These are phyloP conservation scores for Colletotrichum endophyticum DNA, from an alignment of 2,329 filamentous ascomycete species.

Conservation along the genomic window DNA sequence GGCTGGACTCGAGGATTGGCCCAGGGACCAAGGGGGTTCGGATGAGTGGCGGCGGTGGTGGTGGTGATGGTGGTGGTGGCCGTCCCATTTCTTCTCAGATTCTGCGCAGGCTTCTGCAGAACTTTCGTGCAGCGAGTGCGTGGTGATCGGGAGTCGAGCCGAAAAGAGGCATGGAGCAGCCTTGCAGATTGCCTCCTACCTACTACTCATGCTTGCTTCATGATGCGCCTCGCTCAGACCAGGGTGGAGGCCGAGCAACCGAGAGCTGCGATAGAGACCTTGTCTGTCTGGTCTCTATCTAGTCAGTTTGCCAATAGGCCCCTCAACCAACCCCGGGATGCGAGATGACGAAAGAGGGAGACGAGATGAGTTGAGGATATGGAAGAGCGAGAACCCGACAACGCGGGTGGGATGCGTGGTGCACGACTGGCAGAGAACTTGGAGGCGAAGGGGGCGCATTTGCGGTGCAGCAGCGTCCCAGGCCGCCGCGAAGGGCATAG, in stretches of 20 bases:
- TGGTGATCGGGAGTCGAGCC: neutral
- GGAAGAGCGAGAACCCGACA: neutral
- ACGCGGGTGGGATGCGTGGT: neutral
- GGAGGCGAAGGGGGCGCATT: slow-evolving; percentile 8
- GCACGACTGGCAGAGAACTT: neutral
- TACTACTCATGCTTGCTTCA: neutral
- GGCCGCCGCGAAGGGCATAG: neutral
- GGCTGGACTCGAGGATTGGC: neutral
- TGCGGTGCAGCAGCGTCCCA: neutral
- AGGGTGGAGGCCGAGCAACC: neutral
- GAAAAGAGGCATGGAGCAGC: neutral
- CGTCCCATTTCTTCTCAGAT: neutral
- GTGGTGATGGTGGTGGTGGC: neutral
- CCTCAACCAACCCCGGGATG: neutral
- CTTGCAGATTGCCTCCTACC: neutral
- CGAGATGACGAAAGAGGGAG: neutral
- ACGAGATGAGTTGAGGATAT: neutral
- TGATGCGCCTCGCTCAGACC: neutral
- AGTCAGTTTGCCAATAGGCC: neutral
- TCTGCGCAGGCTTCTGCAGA: neutral
- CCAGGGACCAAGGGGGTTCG: neutral
- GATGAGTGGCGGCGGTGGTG: neutral
- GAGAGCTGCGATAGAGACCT: neutral
- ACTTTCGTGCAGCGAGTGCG: neutral
- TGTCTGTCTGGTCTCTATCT: neutral